These are phyloP conservation scores for Colletotrichum sp. DNA, from an alignment of 2,329 filamentous ascomycete genomes.

Conservation along the genomic window DNA sequence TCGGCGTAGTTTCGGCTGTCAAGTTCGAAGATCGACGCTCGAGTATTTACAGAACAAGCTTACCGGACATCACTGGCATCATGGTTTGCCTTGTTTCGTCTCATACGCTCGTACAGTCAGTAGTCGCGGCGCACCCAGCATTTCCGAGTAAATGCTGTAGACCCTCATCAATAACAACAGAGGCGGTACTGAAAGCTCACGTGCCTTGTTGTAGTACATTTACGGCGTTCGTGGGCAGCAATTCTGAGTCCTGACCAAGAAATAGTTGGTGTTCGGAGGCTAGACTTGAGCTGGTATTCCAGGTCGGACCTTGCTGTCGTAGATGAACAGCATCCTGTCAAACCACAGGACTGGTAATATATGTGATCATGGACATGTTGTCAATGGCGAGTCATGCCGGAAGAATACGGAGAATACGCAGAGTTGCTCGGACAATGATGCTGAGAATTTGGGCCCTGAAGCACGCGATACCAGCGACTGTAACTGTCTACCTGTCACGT, in stretches of 20 bases:
- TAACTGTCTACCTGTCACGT: not conserved
- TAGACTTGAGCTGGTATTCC: not conserved
- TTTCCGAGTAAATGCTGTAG: not conserved
- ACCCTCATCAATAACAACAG: not conserved
- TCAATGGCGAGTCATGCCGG: not conserved
- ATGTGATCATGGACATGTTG: not conserved
- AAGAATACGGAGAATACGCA: not conserved
- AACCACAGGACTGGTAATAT: not conserved
- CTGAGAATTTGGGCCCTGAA: not conserved
- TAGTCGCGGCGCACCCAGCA: not conserved
- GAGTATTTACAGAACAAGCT: not conserved
- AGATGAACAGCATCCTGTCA: not conserved
- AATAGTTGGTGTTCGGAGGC: not conserved
- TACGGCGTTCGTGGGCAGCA: not conserved
- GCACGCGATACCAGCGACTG: not conserved
- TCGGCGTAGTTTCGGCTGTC: not conserved
- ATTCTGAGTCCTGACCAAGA: accelerated
- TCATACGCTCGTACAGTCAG: not conserved
- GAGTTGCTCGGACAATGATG: not conserved
- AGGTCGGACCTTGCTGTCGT: not conserved
- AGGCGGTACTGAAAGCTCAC: accelerated
- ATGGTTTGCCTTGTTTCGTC: not conserved
- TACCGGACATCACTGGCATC: not conserved
- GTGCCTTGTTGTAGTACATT: not conserved
- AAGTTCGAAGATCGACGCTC: not conserved